Base-by-base conservation (phyloP, 345 rosid genomes). In the Citrus maxima region DNA sequence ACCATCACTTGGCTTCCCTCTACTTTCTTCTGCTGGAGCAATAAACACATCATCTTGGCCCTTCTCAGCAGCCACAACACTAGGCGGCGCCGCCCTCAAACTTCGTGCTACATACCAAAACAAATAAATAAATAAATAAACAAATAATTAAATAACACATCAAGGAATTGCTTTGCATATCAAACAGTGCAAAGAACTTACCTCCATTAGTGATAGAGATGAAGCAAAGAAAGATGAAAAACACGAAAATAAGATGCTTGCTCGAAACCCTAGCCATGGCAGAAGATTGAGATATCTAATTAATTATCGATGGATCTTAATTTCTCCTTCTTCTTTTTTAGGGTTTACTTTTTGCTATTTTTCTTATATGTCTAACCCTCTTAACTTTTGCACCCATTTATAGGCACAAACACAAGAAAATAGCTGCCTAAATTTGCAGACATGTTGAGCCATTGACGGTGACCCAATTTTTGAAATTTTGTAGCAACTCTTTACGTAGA, bases 171-270 rank as follows among this genome's bases (percentile, higher is more conserved):
- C 25, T 21, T 30, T 2, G 22, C 37, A 63, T 19, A 7, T 24
- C n/a, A 67, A 22, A 10, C 10, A 21, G 18, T 21, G 1, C 4
- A 5, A 27, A 21, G 32, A 22, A 24, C 37, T 70, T 79, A 87
- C 90, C 91, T 51, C 51, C 75, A 70, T 83, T 79, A 55, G 85
- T 40, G 55, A 56, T 37, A 69, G 86, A 83, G 40, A 82, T 12
- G 85, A 88, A 81, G 87, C 86, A 86, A 76, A 87, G 62, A 5
- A 88, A 58, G 82, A 91, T 30, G 66, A 87, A 61, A 37, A 79
- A 67, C 25, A 85, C 77, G 49, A 89, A 76, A 79, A 87, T 37
- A 61, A 85, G 86, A 77, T 64, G 75, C 79, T 76, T 85, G 89
- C 70, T 77, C 59, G 85, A 61, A 81, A 78, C 62, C 75, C 62